Conservation (phyloP, 257 asterid species). For the Nicotiana sylvestris region DNA sequence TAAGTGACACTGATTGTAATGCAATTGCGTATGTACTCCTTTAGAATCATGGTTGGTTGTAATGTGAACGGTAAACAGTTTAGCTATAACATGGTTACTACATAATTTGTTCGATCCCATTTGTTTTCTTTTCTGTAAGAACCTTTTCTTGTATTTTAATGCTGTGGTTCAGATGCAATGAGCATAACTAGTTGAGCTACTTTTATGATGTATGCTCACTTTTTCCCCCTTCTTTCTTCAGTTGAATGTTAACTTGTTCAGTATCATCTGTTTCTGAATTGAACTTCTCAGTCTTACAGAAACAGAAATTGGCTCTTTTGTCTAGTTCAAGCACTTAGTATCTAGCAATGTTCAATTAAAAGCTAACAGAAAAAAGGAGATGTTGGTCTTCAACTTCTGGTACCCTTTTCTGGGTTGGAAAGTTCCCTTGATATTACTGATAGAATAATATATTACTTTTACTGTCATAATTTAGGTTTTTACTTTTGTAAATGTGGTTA, state of each 20-base stretch:
- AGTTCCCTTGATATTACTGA: too few relatives aligned
- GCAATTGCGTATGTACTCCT: not conserved
- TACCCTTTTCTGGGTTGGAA: too few relatives aligned
- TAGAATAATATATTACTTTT: too few relatives aligned
- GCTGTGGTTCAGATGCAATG: not conserved
- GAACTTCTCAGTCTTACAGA: not conserved
- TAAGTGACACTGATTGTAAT: constrained; percentile 3
- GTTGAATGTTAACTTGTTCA: not conserved
- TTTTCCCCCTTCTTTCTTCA: not conserved
- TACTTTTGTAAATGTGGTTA: too few relatives aligned
- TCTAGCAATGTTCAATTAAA: too few relatives aligned
- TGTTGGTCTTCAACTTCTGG: too few relatives aligned
- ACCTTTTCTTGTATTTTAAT: not conserved
- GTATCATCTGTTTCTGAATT: not conserved
- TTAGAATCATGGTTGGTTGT: constrained; percentile 7
- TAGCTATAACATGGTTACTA: not conserved
- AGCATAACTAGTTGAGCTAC: not conserved
- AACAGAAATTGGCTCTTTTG: not conserved
- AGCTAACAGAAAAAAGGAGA: too few relatives aligned
- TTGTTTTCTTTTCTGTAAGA: not conserved
- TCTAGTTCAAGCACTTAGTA: too few relatives aligned
- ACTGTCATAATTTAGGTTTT: too few relatives aligned
- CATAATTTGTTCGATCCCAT: not conserved
- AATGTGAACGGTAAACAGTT: not conserved
- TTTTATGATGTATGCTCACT: not conserved